Percentiles rank a stretch among this genome's conserved stretches.
Evolutionary conservation across 2,329 filamentous ascomycete genomes (phyloP).

Genomic region (Berkeleyomyces basicola): DNA sequence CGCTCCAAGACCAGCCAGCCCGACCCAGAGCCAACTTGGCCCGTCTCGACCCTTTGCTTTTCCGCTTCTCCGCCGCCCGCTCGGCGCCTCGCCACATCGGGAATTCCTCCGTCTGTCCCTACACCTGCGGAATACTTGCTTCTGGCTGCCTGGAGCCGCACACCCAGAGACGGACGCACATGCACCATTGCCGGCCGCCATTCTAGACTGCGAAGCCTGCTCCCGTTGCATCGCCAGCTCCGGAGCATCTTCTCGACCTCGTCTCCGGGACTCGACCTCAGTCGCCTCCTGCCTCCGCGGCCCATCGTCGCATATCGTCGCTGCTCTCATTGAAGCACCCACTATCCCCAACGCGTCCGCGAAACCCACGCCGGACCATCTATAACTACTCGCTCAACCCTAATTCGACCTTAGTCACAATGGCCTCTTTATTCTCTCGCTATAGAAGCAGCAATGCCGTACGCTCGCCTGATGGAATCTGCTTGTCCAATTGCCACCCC

Average conservation of each 20-base stretch:
- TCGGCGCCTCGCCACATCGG: background rate
- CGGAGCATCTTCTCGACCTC: too few species aligned
- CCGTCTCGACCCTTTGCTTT: background rate
- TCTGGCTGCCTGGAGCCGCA: background rate
- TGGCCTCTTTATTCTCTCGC: conserved; percentile 9
- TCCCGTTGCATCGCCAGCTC: too few species aligned
- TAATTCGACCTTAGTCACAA: background rate
- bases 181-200: background rate
- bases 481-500: background rate
- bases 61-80: background rate
- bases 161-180: background rate
- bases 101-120: background rate
- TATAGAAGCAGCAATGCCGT: conserved; percentile 10
- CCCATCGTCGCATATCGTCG: background rate
- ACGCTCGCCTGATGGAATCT: background rate
- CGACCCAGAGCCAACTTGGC: background rate
- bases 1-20: background rate
- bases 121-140: background rate
- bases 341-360: background rate
- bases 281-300: background rate
- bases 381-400: background rate
- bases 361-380: background rate
- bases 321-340: background rate
- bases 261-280: too few species aligned
- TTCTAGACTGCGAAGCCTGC: background rate